Evolutionary conservation across 148 eudicot genomes (phyloP), one percentile per base, ranked within the genome.

Genomic region (Heliamphora exappendiculata): DNA sequence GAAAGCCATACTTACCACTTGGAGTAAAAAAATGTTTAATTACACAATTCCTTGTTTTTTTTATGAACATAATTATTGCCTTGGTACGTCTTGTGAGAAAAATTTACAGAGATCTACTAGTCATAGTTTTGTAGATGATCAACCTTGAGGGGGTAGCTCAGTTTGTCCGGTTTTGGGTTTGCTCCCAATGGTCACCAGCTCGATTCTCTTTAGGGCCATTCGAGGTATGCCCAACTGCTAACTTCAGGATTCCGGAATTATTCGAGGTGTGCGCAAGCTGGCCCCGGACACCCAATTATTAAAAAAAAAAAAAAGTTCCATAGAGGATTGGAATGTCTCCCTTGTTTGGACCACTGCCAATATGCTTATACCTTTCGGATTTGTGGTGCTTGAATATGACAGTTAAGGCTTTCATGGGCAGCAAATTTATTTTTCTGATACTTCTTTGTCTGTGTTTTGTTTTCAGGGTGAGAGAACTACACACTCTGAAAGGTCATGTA

Each of bases 401-500:
- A 36, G 1, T 65, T 65, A 65, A n/a, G 47, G 28, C 20, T 65
- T 65, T 65, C 16, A 3, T 37, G 8, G 9, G 41, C 26, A 14
- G 20, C 3, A 2, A 10, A 20, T 39, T 10, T 20, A 7, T 19
- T 16, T 63, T 66, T 70, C 49, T 58, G 51, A 42, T 41, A 0
- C 42, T 39, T 58, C 22, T 58, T 29, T 72, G 3, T 34, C 64
- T 76, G 28, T 55, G 5, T 10, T 9, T 55, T 22, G 50, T 70
- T 53, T 80, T 78, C 89, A 88, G 91, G 87, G 75, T 89, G 78
- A 83, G 88, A 84, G 90, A 87, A 74, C 80, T 88, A 73, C 85
- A 83, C 80, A 88, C 91, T 1, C 83, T 87, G 62, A 89, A 89
- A 77, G 92, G 92, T 42, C 88, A 87, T 11, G 90, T 88, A 31